Percentiles rank a stretch among this genome's conserved stretches.
Conservation (phyloP, 768 basidiomycete species). For the Lanmaoa rubissima region DNA sequence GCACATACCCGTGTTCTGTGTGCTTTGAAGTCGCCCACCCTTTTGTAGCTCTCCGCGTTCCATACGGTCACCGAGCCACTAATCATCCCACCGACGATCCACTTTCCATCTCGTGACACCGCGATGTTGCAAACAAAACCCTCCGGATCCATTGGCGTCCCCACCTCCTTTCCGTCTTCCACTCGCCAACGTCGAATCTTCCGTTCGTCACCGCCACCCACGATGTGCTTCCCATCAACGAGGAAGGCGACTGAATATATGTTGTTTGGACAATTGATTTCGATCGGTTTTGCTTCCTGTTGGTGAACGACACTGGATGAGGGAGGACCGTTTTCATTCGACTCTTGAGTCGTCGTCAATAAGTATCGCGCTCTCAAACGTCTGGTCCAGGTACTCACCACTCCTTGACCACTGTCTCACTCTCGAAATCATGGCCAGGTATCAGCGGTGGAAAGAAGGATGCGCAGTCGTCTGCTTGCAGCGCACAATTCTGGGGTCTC, state of each 20-base stretch:
- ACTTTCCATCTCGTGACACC: background rate
- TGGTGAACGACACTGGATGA: too few relatives aligned
- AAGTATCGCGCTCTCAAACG: background rate
- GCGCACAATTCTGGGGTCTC: background rate
- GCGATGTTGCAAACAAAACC: background rate
- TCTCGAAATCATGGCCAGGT: background rate
- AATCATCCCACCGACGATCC: background rate
- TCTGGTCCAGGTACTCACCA: background rate
- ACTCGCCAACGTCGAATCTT: background rate
- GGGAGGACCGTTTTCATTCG: background rate
- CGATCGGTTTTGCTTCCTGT: background rate
- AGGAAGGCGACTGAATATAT: background rate
- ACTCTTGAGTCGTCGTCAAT: background rate
- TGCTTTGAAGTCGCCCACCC: background rate
- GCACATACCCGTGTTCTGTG: background rate
- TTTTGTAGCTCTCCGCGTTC: background rate
- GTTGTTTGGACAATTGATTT: background rate
- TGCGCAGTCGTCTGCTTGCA: background rate
- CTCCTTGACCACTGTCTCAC: background rate
- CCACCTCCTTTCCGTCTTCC: background rate
- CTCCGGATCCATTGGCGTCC: background rate
- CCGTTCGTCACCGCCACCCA: background rate
- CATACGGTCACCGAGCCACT: conserved; percentile 1
- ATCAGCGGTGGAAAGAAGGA: background rate
- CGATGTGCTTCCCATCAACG: background rate